A percentile compares a stretch with the other conserved stretches of the same genome.
phyloP scores from a whole-genome alignment of 2,329 filamentous ascomycete genomes.

The Orbilia javanica region DNA sequence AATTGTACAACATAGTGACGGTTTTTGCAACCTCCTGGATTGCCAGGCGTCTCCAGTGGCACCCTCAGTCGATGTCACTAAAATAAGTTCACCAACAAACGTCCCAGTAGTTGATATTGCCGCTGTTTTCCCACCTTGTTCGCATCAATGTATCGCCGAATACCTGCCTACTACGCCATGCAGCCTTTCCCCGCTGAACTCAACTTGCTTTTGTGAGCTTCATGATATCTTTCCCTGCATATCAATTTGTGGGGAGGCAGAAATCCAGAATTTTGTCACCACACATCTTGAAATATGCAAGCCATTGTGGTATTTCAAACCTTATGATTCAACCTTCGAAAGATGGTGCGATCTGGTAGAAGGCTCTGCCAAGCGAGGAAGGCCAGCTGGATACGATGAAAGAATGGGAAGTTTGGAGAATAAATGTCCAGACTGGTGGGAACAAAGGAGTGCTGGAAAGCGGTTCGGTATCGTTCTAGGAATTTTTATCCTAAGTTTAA shows the following conservation, averaged over 20 bases:
- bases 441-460: slow-evolving; percentile 43
- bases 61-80: slow-evolving; percentile 23
- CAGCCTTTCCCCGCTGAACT: slow-evolving; percentile 33
- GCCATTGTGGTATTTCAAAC: slow-evolving; percentile 47
- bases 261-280: slow-evolving; percentile 22
- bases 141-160: slow-evolving; percentile 44
- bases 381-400: slow-evolving; percentile 36
- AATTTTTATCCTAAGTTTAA: slow-evolving; percentile 25
- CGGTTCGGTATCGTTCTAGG: slow-evolving; percentile 47
- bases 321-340: slow-evolving; percentile 43
- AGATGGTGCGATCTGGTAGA: slow-evolving; percentile 50
- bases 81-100: slow-evolving; percentile 36
- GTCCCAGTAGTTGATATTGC: slow-evolving; percentile 37
- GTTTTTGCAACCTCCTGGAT: slow-evolving; percentile 44
- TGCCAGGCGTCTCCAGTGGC: slow-evolving; percentile 32
- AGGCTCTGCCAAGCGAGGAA: slow-evolving; percentile 32
- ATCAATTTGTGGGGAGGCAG: slow-evolving; percentile 15
- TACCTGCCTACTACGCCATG: slow-evolving; percentile 35
- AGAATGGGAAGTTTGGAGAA: slow-evolving; percentile 48
- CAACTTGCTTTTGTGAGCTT: slow-evolving; percentile 47
- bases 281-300: slow-evolving; percentile 45
- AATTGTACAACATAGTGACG: slow-evolving; percentile 7
- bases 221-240: slow-evolving; percentile 48
- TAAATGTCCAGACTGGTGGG: slow-evolving; percentile 51
- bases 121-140: slow-evolving; percentile 42